These are phyloP conservation scores for Bipolaris cookei DNA, from an alignment of 2,329 filamentous ascomycete species.

Conservation along the genomic window DNA sequence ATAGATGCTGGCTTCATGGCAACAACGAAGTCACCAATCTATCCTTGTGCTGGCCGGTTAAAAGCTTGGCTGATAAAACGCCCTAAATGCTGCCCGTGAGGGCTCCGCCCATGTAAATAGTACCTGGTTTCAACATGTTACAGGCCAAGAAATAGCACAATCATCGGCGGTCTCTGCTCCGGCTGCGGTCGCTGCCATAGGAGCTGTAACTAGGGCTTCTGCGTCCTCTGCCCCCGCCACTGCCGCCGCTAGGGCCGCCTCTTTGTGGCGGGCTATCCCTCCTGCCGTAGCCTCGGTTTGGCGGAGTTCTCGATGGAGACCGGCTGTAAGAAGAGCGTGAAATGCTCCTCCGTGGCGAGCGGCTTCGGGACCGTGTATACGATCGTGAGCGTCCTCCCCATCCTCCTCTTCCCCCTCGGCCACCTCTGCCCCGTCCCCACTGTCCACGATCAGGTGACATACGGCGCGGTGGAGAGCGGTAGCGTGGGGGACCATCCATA, in stretches of 20 bases:
- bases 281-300: conserved; percentile 28
- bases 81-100: neutral
- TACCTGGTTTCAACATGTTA: neutral
- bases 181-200: conserved; percentile 63
- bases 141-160: neutral
- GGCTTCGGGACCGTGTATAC: conserved; percentile 49
- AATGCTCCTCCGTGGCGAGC: conserved; percentile 51
- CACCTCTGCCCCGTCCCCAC: conserved; percentile 40
- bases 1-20: neutral
- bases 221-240: conserved; percentile 45
- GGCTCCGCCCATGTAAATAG: neutral
- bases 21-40: neutral
- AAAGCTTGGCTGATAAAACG: neutral
- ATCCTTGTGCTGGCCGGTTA: neutral
- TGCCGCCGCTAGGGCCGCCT: conserved; percentile 25
- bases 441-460: conserved; percentile 28
- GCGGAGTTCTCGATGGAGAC: conserved; percentile 46
- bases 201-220: conserved; percentile 69
- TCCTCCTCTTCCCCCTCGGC: conserved; percentile 42
- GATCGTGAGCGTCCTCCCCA: conserved; percentile 38
- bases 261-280: conserved; percentile 24
- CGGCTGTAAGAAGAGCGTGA: conserved; percentile 52
- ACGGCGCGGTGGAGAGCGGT: conserved; percentile 50
- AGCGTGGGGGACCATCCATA: conserved; percentile 41
- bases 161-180: conserved; percentile 47